Base-by-base conservation (phyloP, 2,329 filamentous ascomycete species). In the Metarhizium album region DNA sequence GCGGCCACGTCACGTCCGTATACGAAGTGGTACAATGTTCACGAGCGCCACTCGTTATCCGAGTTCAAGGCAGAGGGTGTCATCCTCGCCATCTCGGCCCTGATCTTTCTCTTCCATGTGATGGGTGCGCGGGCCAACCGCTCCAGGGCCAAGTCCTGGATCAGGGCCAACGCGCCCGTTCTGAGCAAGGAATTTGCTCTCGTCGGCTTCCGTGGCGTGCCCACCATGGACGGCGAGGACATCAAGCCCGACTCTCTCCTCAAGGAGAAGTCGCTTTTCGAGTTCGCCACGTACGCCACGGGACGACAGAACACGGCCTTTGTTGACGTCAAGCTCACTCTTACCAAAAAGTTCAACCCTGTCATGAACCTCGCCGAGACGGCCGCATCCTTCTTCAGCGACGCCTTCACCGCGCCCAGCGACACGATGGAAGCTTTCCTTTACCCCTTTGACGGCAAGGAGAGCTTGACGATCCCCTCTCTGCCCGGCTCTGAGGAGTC, bases 11-110 rank as follows among this genome's bases (percentile, higher is more conserved):
- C 66, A 42, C 72, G 75, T 24, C 86, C 87, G 14, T 96, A 86
- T 69, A 95, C 90, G 48, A 89, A 88, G 74, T 98, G 93, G 93
- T 98, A 97, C 73, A 89, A 90, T 51, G 75, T 97, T 54, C 93
- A 95, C 78, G 90, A 97, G 78, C 89, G 93, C 63, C 83, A 90
- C 62, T 83, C 83, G 24, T 73, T 84, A 53, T 78, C 76, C 62
- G 93, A 98, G 67, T 98, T 98, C 77, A 83, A 83, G 70, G 79
- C 84, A 61, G 93, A 98, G 73, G 85, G 87, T 53, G 72, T 90
- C 66, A 86, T 98, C 61, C 72, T 96, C 53, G 78, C 80, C 33
- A 75, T 90, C 62, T 80, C 96, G 59, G 63, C 83, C 49, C 57
- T 95, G 49, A 79, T 96, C 57, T 74, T 96, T 57, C 65, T 83